phyloP scores from a whole-genome alignment of 495 filamentous ascomycete genomes.

The Podospora anserina region DNA sequence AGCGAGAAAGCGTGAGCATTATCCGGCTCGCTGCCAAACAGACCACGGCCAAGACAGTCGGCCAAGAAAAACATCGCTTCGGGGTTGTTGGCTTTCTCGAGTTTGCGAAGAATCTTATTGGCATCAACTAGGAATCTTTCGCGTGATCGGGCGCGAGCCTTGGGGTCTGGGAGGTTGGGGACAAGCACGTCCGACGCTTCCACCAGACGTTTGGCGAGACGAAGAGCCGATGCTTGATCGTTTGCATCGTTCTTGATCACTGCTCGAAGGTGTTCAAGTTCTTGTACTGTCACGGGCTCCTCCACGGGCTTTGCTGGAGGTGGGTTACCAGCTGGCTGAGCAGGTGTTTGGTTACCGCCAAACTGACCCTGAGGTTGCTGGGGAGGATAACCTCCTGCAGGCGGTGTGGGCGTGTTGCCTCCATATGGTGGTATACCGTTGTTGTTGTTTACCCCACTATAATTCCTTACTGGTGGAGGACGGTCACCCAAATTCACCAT shows the following conservation, averaged over 20 bases:
- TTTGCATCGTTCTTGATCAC: constrained; percentile 64
- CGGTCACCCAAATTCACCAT: constrained; percentile 51
- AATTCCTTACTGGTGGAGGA: constrained; percentile 72
- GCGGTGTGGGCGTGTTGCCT: constrained; percentile 28
- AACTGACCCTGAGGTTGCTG: not conserved
- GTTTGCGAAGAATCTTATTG: constrained; percentile 85
- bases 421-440: constrained; percentile 34
- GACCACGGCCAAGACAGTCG: constrained; percentile 79
- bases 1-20: constrained; percentile 86
- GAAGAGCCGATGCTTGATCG: constrained; percentile 67
- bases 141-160: constrained; percentile 67
- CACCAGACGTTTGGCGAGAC: constrained; percentile 77
- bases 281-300: constrained; percentile 67
- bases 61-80: constrained; percentile 95
- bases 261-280: constrained; percentile 70
- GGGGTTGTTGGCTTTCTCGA: constrained; percentile 59
- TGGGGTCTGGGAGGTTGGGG: constrained; percentile 68
- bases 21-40: constrained; percentile 62
- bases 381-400: not conserved
- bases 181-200: constrained; percentile 79
- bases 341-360: constrained; percentile 1
- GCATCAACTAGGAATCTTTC: constrained; percentile 84
- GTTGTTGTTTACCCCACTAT: constrained; percentile 47
- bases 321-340: constrained; percentile 7
- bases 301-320: constrained; percentile 33